phyloP scores from a whole-genome alignment of 495 filamentous ascomycete species.

The Ramalina peruviana region DNA sequence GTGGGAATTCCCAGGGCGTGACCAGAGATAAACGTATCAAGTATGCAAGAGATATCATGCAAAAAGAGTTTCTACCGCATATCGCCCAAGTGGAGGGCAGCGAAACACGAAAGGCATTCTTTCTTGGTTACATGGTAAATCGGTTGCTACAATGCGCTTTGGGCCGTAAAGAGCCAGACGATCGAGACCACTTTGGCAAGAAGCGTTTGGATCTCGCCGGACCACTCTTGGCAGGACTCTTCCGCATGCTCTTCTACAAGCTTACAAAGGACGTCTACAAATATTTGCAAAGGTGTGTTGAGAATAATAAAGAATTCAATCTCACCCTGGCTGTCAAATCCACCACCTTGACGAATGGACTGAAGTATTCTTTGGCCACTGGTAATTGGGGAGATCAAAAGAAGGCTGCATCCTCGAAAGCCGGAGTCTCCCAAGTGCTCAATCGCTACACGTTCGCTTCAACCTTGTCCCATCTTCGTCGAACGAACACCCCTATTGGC shows the following conservation, averaged over 20 bases:
- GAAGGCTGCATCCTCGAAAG: conserved; percentile 85
- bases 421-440: conserved; percentile 94
- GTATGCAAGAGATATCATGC: conserved; percentile 83
- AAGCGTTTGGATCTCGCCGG: conserved; percentile 94
- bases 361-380: conserved; percentile 96
- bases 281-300: conserved; percentile 82
- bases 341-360: conserved; percentile 76
- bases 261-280: conserved; percentile 78
- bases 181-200: conserved; percentile 98
- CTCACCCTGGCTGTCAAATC: conserved; percentile 80
- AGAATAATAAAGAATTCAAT: conserved; percentile 75
- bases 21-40: conserved; percentile 78
- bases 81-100: conserved; percentile 94
- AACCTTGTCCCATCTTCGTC: conserved; percentile 85
- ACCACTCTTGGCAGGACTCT: conserved; percentile 82
- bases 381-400: conserved; percentile 99
- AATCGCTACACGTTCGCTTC: conserved; percentile 97
- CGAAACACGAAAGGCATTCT: conserved; percentile 94
- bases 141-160: conserved; percentile 81
- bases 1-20: conserved; percentile 59
- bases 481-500: conserved; percentile 95
- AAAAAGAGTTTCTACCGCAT: conserved; percentile 92
- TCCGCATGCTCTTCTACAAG: conserved; percentile 74
- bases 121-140: conserved; percentile 98
- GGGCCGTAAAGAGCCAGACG: conserved; percentile 82